A percentile compares a stretch with the other conserved stretches of the same genome.
Evolutionary conservation across 2,329 filamentous ascomycete genomes (phyloP).

Genomic region (Trichoderma asperellum): DNA sequence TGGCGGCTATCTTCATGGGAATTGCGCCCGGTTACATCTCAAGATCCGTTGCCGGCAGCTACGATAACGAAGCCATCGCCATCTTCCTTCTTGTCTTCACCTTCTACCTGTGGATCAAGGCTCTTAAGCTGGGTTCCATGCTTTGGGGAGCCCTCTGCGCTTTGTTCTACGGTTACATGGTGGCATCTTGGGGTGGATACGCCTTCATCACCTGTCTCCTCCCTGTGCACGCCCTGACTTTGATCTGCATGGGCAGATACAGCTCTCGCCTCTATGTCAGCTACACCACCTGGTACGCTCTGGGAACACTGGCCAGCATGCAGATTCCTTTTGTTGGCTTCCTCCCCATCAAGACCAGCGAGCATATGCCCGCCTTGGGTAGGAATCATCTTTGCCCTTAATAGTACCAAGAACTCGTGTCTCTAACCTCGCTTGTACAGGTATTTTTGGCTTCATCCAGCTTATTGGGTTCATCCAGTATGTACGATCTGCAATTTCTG

Average conservation of each 20-base stretch:
- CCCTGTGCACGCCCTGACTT: slow-evolving; percentile 88
- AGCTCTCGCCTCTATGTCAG: slow-evolving; percentile 92
- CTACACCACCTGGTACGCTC: slow-evolving; percentile 97
- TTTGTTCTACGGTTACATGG: slow-evolving; percentile 99
- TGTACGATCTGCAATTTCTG: slow-evolving; percentile 82
- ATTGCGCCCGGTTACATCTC: slow-evolving; percentile 98
- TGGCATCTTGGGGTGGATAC: slow-evolving; percentile 98
- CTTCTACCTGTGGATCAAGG: slow-evolving; percentile 99
- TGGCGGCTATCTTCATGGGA: slow-evolving; percentile 95
- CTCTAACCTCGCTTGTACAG: slow-evolving; percentile 48
- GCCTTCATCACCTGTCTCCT: slow-evolving; percentile 99
- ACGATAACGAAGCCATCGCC: slow-evolving; percentile 99
- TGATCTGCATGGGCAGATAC: slow-evolving; percentile 96
- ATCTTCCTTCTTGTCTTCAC: slow-evolving; percentile 99
- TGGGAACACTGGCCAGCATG: slow-evolving; percentile 97
- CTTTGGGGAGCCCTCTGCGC: slow-evolving; percentile 95
- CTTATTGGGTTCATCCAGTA: slow-evolving; percentile 91
- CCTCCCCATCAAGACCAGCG: slow-evolving; percentile 91
- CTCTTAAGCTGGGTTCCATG: slow-evolving; percentile 92
- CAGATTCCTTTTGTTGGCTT: slow-evolving; percentile 99
- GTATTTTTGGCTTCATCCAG: slow-evolving; percentile 94
- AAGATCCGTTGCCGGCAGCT: slow-evolving; percentile 94
- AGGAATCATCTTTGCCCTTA: slow-evolving; percentile 44
- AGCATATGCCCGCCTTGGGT: slow-evolving; percentile 98
- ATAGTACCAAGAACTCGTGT: neutral